Conservation (phyloP, 352 stramenopile species). For the Phytophthora capsici region DNA sequence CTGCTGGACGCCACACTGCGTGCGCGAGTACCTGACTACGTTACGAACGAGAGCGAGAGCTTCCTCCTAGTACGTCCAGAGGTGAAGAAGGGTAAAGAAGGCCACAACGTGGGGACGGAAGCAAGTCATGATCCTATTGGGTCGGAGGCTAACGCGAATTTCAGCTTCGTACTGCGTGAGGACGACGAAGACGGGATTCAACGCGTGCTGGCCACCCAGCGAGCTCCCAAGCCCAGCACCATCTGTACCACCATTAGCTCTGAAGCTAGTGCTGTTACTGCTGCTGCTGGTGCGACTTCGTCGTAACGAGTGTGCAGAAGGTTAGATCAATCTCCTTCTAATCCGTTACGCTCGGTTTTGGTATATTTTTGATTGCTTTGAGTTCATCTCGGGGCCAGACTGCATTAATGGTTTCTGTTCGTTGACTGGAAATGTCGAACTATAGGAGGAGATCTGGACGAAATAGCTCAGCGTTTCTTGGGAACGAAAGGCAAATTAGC, state of each 20-base stretch:
- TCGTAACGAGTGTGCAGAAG: conserved; percentile 2
- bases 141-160: conserved; percentile 7
- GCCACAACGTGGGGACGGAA: conserved; percentile 17
- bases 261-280: conserved; percentile 42
- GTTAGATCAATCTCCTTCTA: no score
- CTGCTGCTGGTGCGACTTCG: conserved; percentile 28
- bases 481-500: background rate
- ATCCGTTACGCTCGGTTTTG: no score
- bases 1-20: conserved; percentile 78
- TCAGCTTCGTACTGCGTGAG: conserved; percentile 50
- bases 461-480: background rate
- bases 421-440: conserved; percentile 1
- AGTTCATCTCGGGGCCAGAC: background rate
- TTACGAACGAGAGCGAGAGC: conserved; percentile 68
- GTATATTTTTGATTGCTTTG: background rate
- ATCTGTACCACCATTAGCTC: conserved; percentile 35
- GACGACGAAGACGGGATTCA: conserved; percentile 49
- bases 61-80: conserved; percentile 74
- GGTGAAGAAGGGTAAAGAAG: conserved; percentile 37
- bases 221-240: conserved; percentile 17
- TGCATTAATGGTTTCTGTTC: background rate
- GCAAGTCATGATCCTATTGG: conserved; percentile 7
- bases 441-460: background rate
- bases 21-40: conserved; percentile 70
- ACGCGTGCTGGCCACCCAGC: conserved; percentile 29